Base-by-base conservation (phyloP, 2,329 filamentous ascomycete genomes). In the Anisogramma anomala region DNA sequence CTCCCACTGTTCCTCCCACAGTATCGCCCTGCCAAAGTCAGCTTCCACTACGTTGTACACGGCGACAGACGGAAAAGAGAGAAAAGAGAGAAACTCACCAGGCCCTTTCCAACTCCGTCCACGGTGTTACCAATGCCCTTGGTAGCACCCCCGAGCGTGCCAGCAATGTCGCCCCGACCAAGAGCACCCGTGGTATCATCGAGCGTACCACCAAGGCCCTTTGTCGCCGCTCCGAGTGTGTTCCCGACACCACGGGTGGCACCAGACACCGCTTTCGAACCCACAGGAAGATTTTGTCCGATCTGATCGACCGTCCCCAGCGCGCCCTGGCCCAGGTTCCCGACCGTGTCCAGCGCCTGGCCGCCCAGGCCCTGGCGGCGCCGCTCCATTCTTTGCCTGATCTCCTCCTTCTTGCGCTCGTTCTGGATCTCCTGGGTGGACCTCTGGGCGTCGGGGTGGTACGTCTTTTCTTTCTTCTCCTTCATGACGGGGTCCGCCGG, bases 391-490 rank as follows among this genome's bases (percentile, higher is more conserved):
- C 30, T 37, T 34, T 33, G 18, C 23, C 25, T 9, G 25, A 31
- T 36, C 26, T 47, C 45, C 23, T 41, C 11, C 30, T 32, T 18
- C 37, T 33, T 43, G 25, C 45, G 45, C 41, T 39, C 31, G 14
- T 33, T 37, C 22, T 43, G n/a, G 32, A 44, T 39, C 37, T 47
- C 41, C 26, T 39, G 20, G 6, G 45, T 47, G 3, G 45, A 42
- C 11, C 13, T 36, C 25, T 33, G 17, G 6, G 38, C 41, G 13
- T 36, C 45, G 11, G 42, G 41, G 13, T 27, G 35, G 38, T 47
- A 47, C 8, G 38, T 30, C 44, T 46, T 46, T 27, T 47, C 36
- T 20, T 44, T 44, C 37, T 47, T 47, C 10, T 36, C 35, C 30
- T 32, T 27, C 22, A 22, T n/a, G 11, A 6, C 17, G 36, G 18